A percentile compares a stretch with the other conserved stretches of the same genome.
Evolutionary conservation across 768 basidiomycete genomes (phyloP).

Genomic region (Auricularia cornea): DNA sequence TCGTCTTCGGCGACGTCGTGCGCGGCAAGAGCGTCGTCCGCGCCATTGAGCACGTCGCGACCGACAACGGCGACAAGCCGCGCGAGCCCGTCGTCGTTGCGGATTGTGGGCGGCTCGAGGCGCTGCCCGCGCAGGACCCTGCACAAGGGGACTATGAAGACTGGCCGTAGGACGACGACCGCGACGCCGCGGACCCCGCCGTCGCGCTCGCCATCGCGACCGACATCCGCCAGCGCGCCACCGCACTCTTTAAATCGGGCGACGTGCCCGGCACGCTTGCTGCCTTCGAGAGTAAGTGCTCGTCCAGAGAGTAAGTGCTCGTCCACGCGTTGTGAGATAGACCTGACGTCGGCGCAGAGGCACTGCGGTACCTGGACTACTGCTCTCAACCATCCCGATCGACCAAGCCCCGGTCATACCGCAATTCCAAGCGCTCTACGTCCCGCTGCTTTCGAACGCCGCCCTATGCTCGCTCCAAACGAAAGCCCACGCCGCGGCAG

Average conservation of each 20-base stretch:
- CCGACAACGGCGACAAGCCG: constrained; percentile 67
- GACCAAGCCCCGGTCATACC: constrained; percentile 32
- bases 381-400: constrained; percentile 32
- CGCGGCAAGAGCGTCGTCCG: constrained; percentile 79
- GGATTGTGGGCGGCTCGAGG: constrained; percentile 64
- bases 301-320: background rate
- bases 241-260: constrained; percentile 69
- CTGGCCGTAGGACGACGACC: constrained; percentile 78
- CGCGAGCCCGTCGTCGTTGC: constrained; percentile 59
- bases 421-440: constrained; percentile 58
- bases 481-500: constrained; percentile 38
- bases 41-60: constrained; percentile 70
- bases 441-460: constrained; percentile 81
- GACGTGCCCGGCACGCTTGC: constrained; percentile 61
- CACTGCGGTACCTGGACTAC: constrained; percentile 79
- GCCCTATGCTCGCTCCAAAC: constrained; percentile 71
- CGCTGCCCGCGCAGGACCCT: constrained; percentile 8
- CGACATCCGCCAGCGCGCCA: constrained; percentile 68
- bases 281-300: constrained; percentile 72
- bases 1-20: constrained; percentile 80
- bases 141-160: constrained; percentile 54
- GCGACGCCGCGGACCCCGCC: constrained; percentile 54
- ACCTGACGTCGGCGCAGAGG: constrained; percentile 45
- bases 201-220: constrained; percentile 65
- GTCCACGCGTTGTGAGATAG: background rate